A percentile compares a stretch with the other conserved stretches of the same genome.
Conservation (phyloP, 2,329 filamentous ascomycete genomes). For the Macrophomina pseudophaseolina region DNA sequence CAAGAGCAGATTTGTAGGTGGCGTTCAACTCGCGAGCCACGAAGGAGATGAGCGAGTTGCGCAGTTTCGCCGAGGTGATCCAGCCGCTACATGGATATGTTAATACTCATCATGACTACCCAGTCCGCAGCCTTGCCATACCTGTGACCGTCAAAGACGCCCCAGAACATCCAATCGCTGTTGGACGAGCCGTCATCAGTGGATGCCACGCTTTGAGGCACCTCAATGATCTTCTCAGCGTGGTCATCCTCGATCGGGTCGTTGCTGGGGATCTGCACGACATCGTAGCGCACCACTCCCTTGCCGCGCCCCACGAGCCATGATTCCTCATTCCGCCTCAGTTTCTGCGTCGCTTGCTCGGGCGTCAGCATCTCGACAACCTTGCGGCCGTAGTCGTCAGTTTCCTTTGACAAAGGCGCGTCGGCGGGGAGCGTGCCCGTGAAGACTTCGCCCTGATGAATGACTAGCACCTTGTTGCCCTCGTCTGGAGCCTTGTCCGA, state of each 20-base stretch:
- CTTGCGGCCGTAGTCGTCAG: constrained; percentile 80
- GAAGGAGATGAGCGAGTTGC: constrained; percentile 88
- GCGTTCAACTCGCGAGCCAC: constrained; percentile 91
- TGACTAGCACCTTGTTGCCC: constrained; percentile 72
- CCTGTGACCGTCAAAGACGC: constrained; percentile 97
- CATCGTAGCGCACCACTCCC: constrained; percentile 91
- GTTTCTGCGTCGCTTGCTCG: constrained; percentile 88
- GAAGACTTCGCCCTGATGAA: constrained; percentile 88
- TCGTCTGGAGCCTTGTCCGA: constrained; percentile 57
- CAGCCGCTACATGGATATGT: constrained; percentile 70
- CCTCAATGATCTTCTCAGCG: constrained; percentile 95
- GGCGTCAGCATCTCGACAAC: constrained; percentile 96
- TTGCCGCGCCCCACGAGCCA: constrained; percentile 87
- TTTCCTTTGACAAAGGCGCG: constrained; percentile 85
- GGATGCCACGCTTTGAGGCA: constrained; percentile 67
- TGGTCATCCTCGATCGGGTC: constrained; percentile 98
- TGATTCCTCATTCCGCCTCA: constrained; percentile 88
- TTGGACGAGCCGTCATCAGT: constrained; percentile 61
- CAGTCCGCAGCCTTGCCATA: constrained; percentile 49
- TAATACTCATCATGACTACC: constrained; percentile 1
- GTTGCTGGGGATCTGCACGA: constrained; percentile 94
- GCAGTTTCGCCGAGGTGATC: constrained; percentile 96
- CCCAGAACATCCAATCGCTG: constrained; percentile 99
- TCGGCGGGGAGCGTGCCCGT: constrained; percentile 86
- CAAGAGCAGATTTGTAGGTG: constrained; percentile 79